phyloP scores from a whole-genome alignment of 1,284 basidiomycete species.

The Mrakiaceae sp. region DNA sequence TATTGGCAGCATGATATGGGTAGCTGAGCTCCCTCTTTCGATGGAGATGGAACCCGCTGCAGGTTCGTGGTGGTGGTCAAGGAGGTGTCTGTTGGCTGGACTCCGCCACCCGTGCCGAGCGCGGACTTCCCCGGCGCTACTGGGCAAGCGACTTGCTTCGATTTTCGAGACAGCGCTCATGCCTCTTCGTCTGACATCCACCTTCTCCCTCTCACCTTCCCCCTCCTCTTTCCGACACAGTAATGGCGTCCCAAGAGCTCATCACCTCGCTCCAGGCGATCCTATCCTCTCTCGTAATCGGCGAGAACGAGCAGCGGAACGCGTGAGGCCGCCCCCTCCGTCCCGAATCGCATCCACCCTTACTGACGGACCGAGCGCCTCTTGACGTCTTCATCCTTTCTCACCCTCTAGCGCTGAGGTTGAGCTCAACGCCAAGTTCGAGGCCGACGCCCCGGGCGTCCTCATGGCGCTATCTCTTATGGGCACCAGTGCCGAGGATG shows the following conservation, averaged over 20 bases:
- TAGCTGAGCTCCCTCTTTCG: too few species aligned
- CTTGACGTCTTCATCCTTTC: not conserved
- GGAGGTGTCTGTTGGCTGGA: too few species aligned
- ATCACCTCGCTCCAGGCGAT: constrained; percentile 2
- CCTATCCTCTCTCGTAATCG: not conserved
- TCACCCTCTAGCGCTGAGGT: not conserved
- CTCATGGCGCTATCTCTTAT: constrained; percentile 1
- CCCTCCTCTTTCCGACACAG: too few species aligned
- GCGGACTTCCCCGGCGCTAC: too few species aligned
- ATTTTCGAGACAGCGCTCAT: too few species aligned
- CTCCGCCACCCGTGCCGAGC: too few species aligned
- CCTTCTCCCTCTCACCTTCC: too few species aligned
- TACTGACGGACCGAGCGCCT: not conserved
- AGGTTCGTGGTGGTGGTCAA: too few species aligned
- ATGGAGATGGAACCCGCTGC: too few species aligned
- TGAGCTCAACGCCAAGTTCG: constrained; percentile 1
- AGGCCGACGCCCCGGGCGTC: constrained; percentile 3
- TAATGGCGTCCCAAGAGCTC: not conserved
- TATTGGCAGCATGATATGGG: too few species aligned
- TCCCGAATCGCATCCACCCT: not conserved
- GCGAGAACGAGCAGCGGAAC: constrained; percentile 3
- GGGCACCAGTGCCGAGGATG: constrained; percentile 3
- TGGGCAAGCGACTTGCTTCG: too few species aligned
- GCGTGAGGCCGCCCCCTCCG: not conserved
- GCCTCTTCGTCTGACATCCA: too few species aligned